Percentiles rank a stretch among this genome's conserved stretches.
Evolutionary conservation across 306 rosid genomes (phyloP).

Genomic region (Pachyrhizus erosus): DNA sequence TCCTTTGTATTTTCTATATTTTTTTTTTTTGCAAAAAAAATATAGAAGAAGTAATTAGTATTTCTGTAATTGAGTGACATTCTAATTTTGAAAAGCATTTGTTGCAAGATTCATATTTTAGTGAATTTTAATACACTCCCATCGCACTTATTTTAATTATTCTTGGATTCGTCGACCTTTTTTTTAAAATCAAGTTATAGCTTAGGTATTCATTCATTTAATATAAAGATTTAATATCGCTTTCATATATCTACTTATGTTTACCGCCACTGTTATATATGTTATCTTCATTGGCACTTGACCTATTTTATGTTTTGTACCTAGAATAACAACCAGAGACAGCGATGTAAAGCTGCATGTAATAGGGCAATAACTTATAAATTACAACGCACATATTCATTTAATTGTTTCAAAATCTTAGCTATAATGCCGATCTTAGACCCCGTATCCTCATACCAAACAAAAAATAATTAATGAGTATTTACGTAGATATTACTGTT

Average conservation of each 20-base stretch:
- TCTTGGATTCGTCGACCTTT: background rate
- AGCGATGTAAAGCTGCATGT: slow-evolving; percentile 7
- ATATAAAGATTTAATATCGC: slow-evolving; percentile 31
- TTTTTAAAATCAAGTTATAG: background rate
- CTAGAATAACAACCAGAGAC: slow-evolving; percentile 7
- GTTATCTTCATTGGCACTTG: slow-evolving; percentile 26
- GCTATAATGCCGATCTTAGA: background rate
- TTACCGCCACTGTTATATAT: slow-evolving; percentile 19
- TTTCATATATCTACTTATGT: slow-evolving; percentile 12
- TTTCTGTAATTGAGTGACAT: background rate
- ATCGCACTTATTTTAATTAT: background rate
- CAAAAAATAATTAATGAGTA: background rate
- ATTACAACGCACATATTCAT: background rate
- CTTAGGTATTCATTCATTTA: background rate
- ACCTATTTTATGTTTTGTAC: background rate
- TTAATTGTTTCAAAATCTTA: background rate
- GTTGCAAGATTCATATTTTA: background rate
- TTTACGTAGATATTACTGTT: slow-evolving; percentile 5
- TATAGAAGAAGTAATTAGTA: background rate
- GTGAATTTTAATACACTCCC: background rate
- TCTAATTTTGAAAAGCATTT: background rate
- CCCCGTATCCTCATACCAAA: slow-evolving; percentile 18
- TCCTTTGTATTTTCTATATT: background rate
- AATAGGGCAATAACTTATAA: background rate
- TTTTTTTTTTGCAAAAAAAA: too few species aligned